A percentile compares a stretch with the other conserved stretches of the same genome.
phyloP scores from a whole-genome alignment of 208 protist species.

The Trypanosoma brucei region DNA sequence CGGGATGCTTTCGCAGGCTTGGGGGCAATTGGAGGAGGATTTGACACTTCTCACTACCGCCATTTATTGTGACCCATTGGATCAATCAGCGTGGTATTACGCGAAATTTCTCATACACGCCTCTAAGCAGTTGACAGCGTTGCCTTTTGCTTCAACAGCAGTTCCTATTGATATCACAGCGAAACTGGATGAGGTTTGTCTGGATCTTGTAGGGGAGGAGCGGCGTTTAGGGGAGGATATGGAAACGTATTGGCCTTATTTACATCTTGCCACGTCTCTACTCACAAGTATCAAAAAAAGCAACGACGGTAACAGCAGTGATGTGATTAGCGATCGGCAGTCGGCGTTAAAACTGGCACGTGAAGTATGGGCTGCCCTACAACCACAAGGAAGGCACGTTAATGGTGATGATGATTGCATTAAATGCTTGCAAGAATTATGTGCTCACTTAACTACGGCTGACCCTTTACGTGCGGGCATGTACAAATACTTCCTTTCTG shows the following conservation, averaged over 20 bases:
- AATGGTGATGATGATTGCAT: slow-evolving; percentile 8
- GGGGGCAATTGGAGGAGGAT: slow-evolving; percentile 44
- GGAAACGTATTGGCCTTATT: slow-evolving; percentile 51
- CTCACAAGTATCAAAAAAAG: slow-evolving; percentile 6
- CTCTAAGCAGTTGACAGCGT: background rate
- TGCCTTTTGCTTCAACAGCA: background rate
- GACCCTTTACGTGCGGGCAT: slow-evolving; percentile 23
- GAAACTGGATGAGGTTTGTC: slow-evolving; percentile 30
- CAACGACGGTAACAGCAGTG: background rate
- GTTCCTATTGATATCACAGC: slow-evolving; percentile 23
- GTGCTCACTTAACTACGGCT: slow-evolving; percentile 4
- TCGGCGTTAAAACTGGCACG: background rate
- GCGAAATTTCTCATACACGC: slow-evolving; percentile 37
- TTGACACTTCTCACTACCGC: slow-evolving; percentile 52
- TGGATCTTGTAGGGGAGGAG: slow-evolving; percentile 55
- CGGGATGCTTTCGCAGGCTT: slow-evolving; percentile 7
- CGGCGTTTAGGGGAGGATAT: slow-evolving; percentile 23
- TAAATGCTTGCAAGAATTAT: slow-evolving; percentile 10
- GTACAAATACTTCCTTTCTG: slow-evolving; percentile 13
- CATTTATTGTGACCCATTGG: slow-evolving; percentile 84
- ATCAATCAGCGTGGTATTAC: slow-evolving; percentile 88
- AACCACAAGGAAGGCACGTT: background rate
- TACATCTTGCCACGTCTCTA: slow-evolving; percentile 47
- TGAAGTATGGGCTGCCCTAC: slow-evolving; percentile 10
- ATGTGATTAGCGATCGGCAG: background rate